These are phyloP conservation scores for Rhizopogon vinicolor DNA, from an alignment of 768 basidiomycete genomes.

Conservation along the genomic window DNA sequence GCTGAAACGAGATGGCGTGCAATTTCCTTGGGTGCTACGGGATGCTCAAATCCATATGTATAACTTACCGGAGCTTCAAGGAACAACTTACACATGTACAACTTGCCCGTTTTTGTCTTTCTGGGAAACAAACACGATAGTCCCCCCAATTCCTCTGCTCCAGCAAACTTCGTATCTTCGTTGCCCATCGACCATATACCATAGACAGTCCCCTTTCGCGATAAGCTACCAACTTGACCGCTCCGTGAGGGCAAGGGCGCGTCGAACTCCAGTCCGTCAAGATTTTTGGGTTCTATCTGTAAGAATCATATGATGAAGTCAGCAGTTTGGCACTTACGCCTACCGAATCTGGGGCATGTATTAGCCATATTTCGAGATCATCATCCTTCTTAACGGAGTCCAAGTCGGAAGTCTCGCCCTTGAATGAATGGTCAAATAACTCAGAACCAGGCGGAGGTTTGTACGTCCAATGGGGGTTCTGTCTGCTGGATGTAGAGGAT, in stretches of 20 bases:
- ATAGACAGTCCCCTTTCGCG: constrained; percentile 50
- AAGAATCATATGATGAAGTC: not conserved
- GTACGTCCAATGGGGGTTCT: constrained; percentile 55
- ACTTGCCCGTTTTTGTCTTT: constrained; percentile 50
- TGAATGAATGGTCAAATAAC: constrained; percentile 40
- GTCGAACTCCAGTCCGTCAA: constrained; percentile 49
- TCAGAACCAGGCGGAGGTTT: constrained; percentile 50
- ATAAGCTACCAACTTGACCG: constrained; percentile 43
- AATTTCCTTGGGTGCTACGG: constrained; percentile 54
- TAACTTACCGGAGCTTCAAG: not conserved
- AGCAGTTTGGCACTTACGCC: not conserved
- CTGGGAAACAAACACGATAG: constrained; percentile 64
- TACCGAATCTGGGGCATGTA: constrained; percentile 66
- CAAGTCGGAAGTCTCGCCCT: constrained; percentile 61
- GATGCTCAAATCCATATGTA: not conserved
- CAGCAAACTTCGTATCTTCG: constrained; percentile 28
- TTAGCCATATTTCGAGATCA: constrained; percentile 65
- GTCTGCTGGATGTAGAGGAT: no score
- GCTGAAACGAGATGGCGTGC: constrained; percentile 56
- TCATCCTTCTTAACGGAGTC: constrained; percentile 50
- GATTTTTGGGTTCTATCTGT: constrained; percentile 68
- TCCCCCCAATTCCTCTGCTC: constrained; percentile 60
- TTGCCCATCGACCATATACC: constrained; percentile 64
- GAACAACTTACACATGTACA: constrained; percentile 47
- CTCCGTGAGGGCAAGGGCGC: constrained; percentile 35